Base-by-base conservation (phyloP, 1,284 basidiomycete species). In the Kalmanozyma brasiliensis region DNA sequence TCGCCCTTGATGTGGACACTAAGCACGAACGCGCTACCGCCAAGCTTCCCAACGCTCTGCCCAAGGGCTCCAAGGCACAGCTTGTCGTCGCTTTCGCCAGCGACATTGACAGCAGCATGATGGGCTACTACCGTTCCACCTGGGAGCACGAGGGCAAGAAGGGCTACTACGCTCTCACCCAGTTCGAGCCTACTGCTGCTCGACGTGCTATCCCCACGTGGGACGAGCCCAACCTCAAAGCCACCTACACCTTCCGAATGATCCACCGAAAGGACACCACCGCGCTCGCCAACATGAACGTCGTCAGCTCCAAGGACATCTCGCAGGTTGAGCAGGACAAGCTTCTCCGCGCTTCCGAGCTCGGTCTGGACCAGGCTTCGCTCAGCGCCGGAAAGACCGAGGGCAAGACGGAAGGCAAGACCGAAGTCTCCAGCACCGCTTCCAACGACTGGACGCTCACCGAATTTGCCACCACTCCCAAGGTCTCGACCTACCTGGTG, bases 211-310 rank as follows among this genome's bases (percentile, higher is more conserved):
- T 82, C 71, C 86, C 85, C 4, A 85, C 85, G 71, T 98, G 92
- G 91, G 95, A 97, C 82, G 94, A 98, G 82, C 95, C 95, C 22
- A 86, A 89, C 20, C 86, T 96, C 78, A 98, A 98, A 83, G 91
- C 94, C 7, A 93, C 89, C 3, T 96, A 91, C 83, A 86, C 56
- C 29, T 85, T 97, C 74, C 90, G 90, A 14, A 86, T 97, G 86
- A 88, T 98, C 72, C 93, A 93, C 30, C 89, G 89, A 63, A 88
- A 89, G 75, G 90, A 87, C 79, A 83, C 85, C 37, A 78, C 73
- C 26, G 81, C 83, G 3, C 83, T 94, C 63, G 90, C 89, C 84
- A 98, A 98, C 85, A 96, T 95, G 92, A 72, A 77, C 45, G 64
- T 58, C 20, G 65, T 59, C 32, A 60, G 49, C 55, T 47, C 59